These are phyloP conservation scores for Aspergillus sp. DNA, from an alignment of 2,329 filamentous ascomycete species.

Conservation along the genomic window DNA sequence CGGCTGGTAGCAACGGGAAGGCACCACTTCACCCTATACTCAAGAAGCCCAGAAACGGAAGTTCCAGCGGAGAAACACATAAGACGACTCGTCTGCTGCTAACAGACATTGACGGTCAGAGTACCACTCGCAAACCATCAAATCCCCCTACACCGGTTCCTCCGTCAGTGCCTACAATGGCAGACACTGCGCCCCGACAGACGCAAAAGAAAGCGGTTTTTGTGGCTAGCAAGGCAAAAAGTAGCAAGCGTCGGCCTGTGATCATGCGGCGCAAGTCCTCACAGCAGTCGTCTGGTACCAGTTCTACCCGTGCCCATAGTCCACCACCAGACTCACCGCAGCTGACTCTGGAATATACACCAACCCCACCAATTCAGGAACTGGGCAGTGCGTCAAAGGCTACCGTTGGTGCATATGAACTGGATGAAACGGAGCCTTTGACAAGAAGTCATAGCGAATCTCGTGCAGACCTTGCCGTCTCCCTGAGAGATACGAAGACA, in stretches of 20 bases:
- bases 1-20: conserved; percentile 1
- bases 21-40: conserved; percentile 39
- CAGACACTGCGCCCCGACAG: conserved; percentile 16
- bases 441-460: background rate
- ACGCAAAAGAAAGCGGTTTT: conserved; percentile 32
- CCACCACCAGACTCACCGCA: conserved; percentile 8
- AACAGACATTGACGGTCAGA: conserved; percentile 26
- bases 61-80: conserved; percentile 26
- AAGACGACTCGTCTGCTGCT: conserved; percentile 38
- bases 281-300: conserved; percentile 28
- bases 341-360: conserved; percentile 2
- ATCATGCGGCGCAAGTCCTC: conserved; percentile 40
- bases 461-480: background rate
- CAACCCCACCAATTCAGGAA: background rate
- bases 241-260: conserved; percentile 33
- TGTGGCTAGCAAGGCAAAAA: conserved; percentile 30
- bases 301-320: conserved; percentile 17
- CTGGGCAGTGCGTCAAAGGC: background rate
- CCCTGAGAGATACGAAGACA: background rate
- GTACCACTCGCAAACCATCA: conserved; percentile 29
- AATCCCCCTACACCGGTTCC: conserved; percentile 26
- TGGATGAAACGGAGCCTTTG: too few relatives aligned
- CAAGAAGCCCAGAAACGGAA: conserved; percentile 37
- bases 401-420: background rate
- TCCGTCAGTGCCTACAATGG: conserved; percentile 9